Evolutionary conservation across 2,329 filamentous ascomycete genomes (phyloP), one percentile per base, ranked within the genome.

Genomic region (Microsporum audouinii): DNA sequence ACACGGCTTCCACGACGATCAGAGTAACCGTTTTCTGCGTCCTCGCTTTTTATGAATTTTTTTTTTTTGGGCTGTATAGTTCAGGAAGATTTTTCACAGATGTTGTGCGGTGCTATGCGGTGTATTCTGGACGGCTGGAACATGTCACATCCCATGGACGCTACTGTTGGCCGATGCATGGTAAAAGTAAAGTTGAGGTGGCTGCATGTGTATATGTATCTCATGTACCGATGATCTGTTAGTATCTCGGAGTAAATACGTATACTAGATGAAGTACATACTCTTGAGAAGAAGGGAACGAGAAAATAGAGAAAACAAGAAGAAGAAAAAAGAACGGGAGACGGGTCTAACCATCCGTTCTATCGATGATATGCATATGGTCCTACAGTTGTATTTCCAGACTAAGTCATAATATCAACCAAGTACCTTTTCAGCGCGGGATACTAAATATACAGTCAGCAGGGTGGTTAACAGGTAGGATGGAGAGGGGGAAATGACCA

Each of bases 401-500:
- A 10, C 7, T 45, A 45, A 51, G 7, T 14, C 23, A 43, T 58
- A 23, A 23, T 23, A 23, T n/a, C 39, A 79, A 62, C 71, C 76
- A 56, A 79, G 68, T 27, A 80, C 77, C 63, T 80, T 80, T 66
- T 79, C 77, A 31, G 78, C 78, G 49, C 75, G 70, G 49, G 78
- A 79, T 29, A 79, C 78, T 79, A 63, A 45, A 41, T 14, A 17
- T 3, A 17, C 33, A 39, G 17, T 17, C 38, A 33, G 39, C 39
- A 43, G 12, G 47, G 17, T n/a, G 39, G 1, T 8, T 7, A 17
- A 23, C 14, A 41, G 10, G 12, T 17, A 43, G 12, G 39, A 10
- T 17, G 59, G 56, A 57, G 59, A 12, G 49, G 14, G 27, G 51
- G 17, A 31, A 8, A 17, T 33, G 5, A 7, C 3, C 17, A 5